Conservation (phyloP, 306 rosid genomes). For the Acacia crassicarpa region DNA sequence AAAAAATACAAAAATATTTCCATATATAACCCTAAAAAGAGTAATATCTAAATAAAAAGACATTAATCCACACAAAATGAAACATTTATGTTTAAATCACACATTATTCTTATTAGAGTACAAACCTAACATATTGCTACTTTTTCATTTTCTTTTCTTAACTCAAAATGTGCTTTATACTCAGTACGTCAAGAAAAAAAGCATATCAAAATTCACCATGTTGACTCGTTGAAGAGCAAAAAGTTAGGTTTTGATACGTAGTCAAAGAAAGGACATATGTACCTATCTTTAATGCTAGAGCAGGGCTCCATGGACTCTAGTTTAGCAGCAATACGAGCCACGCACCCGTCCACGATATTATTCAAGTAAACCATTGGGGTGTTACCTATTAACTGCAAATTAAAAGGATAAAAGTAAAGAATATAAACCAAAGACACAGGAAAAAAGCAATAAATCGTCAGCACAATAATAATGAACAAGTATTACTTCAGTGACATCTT, state of each 20-base stretch:
- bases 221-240: no score
- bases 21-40: background rate
- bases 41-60: no score
- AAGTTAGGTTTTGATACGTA: background rate
- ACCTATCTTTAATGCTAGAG: constrained; percentile 78
- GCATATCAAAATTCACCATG: no score
- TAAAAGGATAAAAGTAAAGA: background rate
- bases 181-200: no score
- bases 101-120: no score
- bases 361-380: constrained; percentile 77
- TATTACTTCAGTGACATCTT: constrained; percentile 70
- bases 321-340: constrained; percentile 75
- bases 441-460: background rate
- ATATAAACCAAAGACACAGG: background rate
- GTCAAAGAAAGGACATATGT: constrained; percentile 1
- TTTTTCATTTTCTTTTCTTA: no score
- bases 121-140: no score
- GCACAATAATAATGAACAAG: background rate
- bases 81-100: no score
- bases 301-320: constrained; percentile 78
- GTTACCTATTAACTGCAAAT: constrained; percentile 68
- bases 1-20: no score
- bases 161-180: no score
- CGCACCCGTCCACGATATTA: constrained; percentile 70
- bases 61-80: no score